Base-by-base conservation (phyloP, 2,329 filamentous ascomycete species). In the Canariomyces notabilis region DNA sequence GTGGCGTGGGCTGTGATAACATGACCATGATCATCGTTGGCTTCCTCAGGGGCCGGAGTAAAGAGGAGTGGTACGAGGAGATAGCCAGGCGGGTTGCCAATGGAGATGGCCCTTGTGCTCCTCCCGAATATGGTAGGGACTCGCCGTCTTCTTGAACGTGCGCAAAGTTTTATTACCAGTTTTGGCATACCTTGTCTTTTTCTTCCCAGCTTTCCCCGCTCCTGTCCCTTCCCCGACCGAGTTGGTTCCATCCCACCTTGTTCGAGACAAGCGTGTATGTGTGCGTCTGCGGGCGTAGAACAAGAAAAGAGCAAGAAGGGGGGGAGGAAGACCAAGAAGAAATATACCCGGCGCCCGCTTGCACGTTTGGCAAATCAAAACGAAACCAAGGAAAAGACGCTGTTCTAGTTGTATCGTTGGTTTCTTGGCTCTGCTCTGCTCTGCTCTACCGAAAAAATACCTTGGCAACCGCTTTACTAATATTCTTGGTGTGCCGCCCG, bases 61-160 rank as follows among this genome's bases (percentile, higher is more conserved):
- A 95, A 79, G 90, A 96, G 64, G 86, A 96, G 72, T 98, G 93
- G 93, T 98, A 98, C 68, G 88, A 96, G 63, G 85, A 90, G 73
- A 86, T 98, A 67, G 89, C 85, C 61, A 89, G 86, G 73, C 82
- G 93, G 65, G 93, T 98, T 68, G 88, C 90, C 60, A 90, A 91
- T 66, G 93, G 91, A 70, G 93, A 98, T 71, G 93, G 93, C 62
- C 93, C 93, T 67, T 97, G 91, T 75, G 93, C 93, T 68, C 93
- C 93, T 71, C 93, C 91, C 64, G 93, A 98, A 83, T 98, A 97
- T 76, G 93, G 93, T 90, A 91, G 84, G 89, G 81, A 72, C 73
- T 66, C 65, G 66, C 71, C 51, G 40, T 55, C 53, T 47, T 51
- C 52, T 54, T 58, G 49, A 55, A 40, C 37, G 20, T 20, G 20